Conservation (phyloP, 1,139 yeast genomes). For the Kazachstania sp. region DNA sequence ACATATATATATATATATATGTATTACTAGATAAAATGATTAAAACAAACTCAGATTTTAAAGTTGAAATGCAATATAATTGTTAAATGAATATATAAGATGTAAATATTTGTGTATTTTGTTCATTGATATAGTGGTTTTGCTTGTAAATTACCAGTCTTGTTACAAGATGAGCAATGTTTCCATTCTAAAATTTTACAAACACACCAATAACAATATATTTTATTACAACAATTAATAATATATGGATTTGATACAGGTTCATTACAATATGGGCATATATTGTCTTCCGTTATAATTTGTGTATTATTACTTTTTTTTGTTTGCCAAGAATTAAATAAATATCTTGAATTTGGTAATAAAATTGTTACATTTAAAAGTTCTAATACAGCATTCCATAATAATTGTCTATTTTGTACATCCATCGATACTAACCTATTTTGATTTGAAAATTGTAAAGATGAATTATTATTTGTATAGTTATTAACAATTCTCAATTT, state of each 20-base stretch:
- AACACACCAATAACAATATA: constrained; percentile 22
- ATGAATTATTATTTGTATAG: not conserved
- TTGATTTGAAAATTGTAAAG: constrained; percentile 5
- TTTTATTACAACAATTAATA: constrained; percentile 16
- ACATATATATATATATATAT: too few species aligned
- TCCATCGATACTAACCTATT: constrained; percentile 20
- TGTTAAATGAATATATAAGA: not conserved
- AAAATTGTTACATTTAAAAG: constrained; percentile 19
- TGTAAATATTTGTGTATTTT: not conserved
- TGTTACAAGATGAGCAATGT: constrained; percentile 12
- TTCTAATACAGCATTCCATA: constrained; percentile 27
- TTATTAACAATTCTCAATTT: constrained; percentile 1
- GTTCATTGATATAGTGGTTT: not conserved
- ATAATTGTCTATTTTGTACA: constrained; percentile 25
- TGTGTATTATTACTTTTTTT: too few species aligned
- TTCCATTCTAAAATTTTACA: constrained; percentile 16
- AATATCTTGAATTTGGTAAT: constrained; percentile 12
- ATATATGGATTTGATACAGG: constrained; percentile 21
- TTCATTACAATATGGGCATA: constrained; percentile 16
- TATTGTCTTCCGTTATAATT: not conserved
- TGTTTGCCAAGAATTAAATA: not conserved
- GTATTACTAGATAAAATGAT: too few species aligned
- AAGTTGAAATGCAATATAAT: too few species aligned
- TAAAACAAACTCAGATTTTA: too few species aligned
- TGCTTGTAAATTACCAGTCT: constrained; percentile 3